Evolutionary conservation across 805 yeast species (phyloP).

Genomic region (Isabelozyma gotoi): DNA sequence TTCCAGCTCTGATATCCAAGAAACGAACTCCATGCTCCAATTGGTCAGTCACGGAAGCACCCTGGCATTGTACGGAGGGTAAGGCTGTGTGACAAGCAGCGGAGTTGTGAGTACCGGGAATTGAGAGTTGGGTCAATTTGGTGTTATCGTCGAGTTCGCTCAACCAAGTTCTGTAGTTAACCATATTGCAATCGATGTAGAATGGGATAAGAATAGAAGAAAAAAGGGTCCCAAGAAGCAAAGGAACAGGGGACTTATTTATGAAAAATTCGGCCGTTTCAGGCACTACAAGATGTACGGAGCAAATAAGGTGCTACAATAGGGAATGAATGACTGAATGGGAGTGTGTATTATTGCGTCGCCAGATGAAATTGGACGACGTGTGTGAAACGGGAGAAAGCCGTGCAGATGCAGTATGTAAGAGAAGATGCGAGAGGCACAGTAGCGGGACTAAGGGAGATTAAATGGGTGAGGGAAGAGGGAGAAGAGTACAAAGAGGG

Average conservation of each 20-base stretch:
- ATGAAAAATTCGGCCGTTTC: background rate
- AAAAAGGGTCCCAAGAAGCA: no score
- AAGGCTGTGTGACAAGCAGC: slow-evolving; percentile 71
- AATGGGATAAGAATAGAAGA: no score
- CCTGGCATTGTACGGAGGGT: slow-evolving; percentile 80
- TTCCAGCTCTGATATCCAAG: slow-evolving; percentile 65
- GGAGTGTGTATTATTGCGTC: background rate
- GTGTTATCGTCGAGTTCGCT: slow-evolving; percentile 51
- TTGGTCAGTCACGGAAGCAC: slow-evolving; percentile 56
- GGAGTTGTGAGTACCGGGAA: slow-evolving; percentile 86
- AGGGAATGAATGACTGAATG: background rate
- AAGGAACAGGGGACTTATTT: no score
- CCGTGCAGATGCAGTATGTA: background rate
- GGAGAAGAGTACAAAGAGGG: no score
- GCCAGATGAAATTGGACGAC: background rate
- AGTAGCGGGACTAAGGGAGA: no score
- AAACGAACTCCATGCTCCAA: slow-evolving; percentile 74
- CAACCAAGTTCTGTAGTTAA: slow-evolving; percentile 53
- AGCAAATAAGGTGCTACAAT: no score
- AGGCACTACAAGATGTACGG: background rate
- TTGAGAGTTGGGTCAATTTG: slow-evolving; percentile 51
- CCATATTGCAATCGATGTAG: slow-evolving; percentile 23
- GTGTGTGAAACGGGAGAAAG: no score
- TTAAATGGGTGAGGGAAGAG: no score
- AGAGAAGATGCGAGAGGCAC: background rate